Evolutionary conservation across 495 filamentous ascomycete genomes (phyloP), one percentile per base, ranked within the genome.

Genomic region (Tetracladium setigerum): DNA sequence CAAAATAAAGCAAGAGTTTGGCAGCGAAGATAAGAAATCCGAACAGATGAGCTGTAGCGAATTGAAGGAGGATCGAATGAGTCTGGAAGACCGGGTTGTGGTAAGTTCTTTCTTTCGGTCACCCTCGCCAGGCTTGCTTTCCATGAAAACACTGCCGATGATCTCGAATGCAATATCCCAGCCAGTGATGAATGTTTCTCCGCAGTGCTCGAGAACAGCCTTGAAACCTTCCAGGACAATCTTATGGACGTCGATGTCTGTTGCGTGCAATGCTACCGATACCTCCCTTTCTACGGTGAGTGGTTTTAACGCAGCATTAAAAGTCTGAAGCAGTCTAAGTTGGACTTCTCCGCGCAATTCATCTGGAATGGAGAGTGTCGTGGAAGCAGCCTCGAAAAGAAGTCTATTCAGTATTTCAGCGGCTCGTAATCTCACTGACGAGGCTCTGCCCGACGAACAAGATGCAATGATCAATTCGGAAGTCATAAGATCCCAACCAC

Each of bases 41-140:
- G 92, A 95, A 56, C 89, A 95, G 33, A 97, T 84, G 5, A 98
- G 78, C 57, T 97, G 89, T 13, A 95, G 59, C 22, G 89, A 92
- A 44, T 78, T 82, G 57, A 97, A 97, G 0, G 89, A 85, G 14
- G 87, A 81, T 35, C 86, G 78, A 38, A 94, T 83, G 7, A 98
- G 74, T 40, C 79, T 81, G 47, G 78, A 69, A 5, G 89, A 89
- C 27, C 77, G 76, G 18, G 81, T 78, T n/a, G 56, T 66, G 5
- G 72, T 57, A 14, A 27, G 18, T 30, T 51, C 49, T 31, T 47
- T 54, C 12, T 57, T 50, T 37, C 38, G 42, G 22, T 56, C 46
- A 33, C 60, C 66, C 24, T 56, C 22, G 37, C 38, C 46, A 4
- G 62, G 47, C 5, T 53, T 61, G 41, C 59, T 61, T 24, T 61